Base-by-base conservation (phyloP, 1,284 basidiomycete genomes). In the Clitocybe nebularis region DNA sequence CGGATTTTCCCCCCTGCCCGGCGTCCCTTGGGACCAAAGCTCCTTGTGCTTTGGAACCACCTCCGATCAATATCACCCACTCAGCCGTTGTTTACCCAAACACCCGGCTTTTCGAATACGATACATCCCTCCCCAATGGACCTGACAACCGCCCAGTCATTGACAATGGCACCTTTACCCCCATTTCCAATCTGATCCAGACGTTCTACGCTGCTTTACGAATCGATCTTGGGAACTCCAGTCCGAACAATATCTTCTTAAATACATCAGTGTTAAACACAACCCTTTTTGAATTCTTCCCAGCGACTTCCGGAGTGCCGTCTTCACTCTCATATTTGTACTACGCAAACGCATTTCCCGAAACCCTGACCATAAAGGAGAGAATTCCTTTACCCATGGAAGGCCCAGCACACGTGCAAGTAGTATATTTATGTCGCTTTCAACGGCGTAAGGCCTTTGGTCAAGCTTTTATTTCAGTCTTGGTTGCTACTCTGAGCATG, bases 401-500 rank as follows among this genome's bases (percentile, higher is more conserved):
- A n/a, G 58, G 57, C n/a, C 53, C 54, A 1, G 54, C 58, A 16
- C 40, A 30, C 17, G 33, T 56, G 17, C 54, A 55, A 36, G 48
- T 56, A 1, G 49, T 51, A 14, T 59, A 55, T 38, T 44, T 52
- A 7, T 59, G 56, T 39, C 50, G 47, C 10, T 50, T 59, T 39
- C 52, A 56, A 35, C 50, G 34, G 13, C 45, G 32, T 4, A 54
- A 55, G 26, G 25, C 45, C 2, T 17, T 44, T 8, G 53, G 50
- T 3, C 37, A 39, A 21, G 37, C 48, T 19, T 43, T 58, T 19
- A 47, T 58, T 20, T 47, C 57, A 2, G 52, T 57, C 0, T 42
- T 59, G 8, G 54, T 58, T 5, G 57, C 57, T 5, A 53, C 51
- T 14, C 39, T 55, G 20, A 54, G 51, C 35, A 59, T 58, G 55